phyloP scores from a whole-genome alignment of 306 rosid genomes.

The Senna siamea region DNA sequence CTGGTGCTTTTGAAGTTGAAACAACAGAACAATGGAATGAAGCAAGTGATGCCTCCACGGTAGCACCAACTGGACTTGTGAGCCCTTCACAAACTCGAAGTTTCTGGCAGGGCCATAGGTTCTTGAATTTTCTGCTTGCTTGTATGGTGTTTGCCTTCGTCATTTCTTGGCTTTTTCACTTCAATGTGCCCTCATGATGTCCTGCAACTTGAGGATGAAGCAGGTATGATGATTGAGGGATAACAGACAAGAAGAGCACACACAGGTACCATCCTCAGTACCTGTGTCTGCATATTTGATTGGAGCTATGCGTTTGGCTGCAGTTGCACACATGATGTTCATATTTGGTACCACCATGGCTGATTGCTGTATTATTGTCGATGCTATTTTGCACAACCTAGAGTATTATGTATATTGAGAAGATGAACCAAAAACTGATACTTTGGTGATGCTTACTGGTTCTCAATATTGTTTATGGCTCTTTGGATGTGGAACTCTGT shows the following conservation, averaged over 20 bases:
- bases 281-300: slow-evolving; percentile 5
- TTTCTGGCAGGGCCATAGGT: slow-evolving; percentile 76
- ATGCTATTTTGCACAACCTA: slow-evolving; percentile 1
- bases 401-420: neutral
- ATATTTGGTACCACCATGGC: slow-evolving; percentile 33
- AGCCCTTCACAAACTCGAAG: slow-evolving; percentile 46
- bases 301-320: slow-evolving; percentile 32
- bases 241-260: slow-evolving; percentile 12
- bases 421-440: neutral
- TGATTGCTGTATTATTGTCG: slow-evolving; percentile 30
- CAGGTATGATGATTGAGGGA: slow-evolving; percentile 28
- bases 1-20: slow-evolving; percentile 53
- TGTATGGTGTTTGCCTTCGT: slow-evolving; percentile 74
- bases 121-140: slow-evolving; percentile 68
- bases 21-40: slow-evolving; percentile 57
- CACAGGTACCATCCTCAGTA: slow-evolving; percentile 26
- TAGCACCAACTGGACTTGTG: slow-evolving; percentile 38
- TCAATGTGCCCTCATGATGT: slow-evolving; percentile 64
- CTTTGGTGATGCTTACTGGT: neutral
- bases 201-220: neutral
- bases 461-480: neutral
- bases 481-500: neutral
- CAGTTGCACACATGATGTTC: slow-evolving; percentile 37
- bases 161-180: slow-evolving; percentile 76
- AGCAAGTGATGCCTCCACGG: slow-evolving; percentile 46